Evolutionary conservation across 139 green algal genomes (phyloP).

Genomic region (Chlorokybus atmophyticus): DNA sequence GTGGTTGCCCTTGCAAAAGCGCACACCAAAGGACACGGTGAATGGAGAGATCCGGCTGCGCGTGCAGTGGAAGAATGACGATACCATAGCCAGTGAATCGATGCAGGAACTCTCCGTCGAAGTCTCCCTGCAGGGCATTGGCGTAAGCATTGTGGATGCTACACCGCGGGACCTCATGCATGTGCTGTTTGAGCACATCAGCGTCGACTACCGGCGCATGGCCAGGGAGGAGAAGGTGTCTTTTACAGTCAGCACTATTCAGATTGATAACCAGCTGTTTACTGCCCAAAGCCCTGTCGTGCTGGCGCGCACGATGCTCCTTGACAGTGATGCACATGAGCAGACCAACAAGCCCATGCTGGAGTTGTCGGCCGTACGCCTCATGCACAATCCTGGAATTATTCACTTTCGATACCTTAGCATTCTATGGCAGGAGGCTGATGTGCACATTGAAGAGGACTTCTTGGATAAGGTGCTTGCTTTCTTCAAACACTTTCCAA

Average conservation of each 20-base stretch:
- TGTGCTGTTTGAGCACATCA: slow-evolving; percentile 21
- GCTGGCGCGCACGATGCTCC: slow-evolving; percentile 8
- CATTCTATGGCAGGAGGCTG: slow-evolving; percentile 35
- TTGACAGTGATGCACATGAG: too few relatives aligned
- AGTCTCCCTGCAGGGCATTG: slow-evolving; percentile 30
- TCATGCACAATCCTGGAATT: slow-evolving; percentile 33
- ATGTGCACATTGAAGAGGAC: slow-evolving; percentile 46
- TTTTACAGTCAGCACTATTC: slow-evolving; percentile 26
- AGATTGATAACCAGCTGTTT: slow-evolving; percentile 57
- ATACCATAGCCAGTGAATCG: not conserved
- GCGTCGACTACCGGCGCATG: slow-evolving; percentile 14
- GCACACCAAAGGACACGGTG: not conserved
- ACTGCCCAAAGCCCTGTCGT: slow-evolving; percentile 42
- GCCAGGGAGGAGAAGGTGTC: slow-evolving; percentile 12
- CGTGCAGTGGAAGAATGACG: slow-evolving; percentile 26
- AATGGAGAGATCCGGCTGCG: slow-evolving; percentile 28
- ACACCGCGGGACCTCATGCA: slow-evolving; percentile 24
- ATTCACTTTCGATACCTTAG: slow-evolving; percentile 26
- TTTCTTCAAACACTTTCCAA: slow-evolving; percentile 14
- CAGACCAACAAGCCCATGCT: too few relatives aligned
- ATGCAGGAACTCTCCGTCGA: slow-evolving; percentile 11
- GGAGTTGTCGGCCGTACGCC: slow-evolving; percentile 3
- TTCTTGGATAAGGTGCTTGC: slow-evolving; percentile 35
- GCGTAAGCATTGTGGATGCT: slow-evolving; percentile 23
- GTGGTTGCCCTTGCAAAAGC: slow-evolving; percentile 26